Percentiles rank a stretch among this genome's conserved stretches.
These are phyloP conservation scores for Santalum album DNA, from an alignment of 164 flowering plant species.

Conservation along the genomic window DNA sequence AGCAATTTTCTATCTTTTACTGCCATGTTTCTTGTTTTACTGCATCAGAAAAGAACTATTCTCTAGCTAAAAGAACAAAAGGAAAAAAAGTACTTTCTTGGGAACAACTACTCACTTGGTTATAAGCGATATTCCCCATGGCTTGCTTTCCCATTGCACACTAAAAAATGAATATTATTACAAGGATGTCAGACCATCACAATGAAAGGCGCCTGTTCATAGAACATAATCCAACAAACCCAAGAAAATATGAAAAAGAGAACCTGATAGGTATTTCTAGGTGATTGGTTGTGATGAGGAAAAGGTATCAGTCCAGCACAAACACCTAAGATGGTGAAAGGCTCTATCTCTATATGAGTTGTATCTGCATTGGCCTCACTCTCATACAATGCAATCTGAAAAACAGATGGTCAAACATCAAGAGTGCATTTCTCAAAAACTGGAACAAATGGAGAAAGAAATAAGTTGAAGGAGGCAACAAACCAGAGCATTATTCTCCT, in stretches of 20 bases:
- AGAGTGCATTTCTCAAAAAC: neutral
- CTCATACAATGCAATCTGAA: constrained; percentile 85
- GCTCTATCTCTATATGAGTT: constrained; percentile 96
- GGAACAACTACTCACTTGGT: constrained; percentile 54
- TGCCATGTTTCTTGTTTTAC: too few relatives aligned
- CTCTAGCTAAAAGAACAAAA: too few relatives aligned
- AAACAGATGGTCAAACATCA: constrained; percentile 3
- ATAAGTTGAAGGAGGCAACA: constrained; percentile 14
- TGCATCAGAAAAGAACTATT: too few relatives aligned
- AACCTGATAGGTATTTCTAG: constrained; percentile 98
- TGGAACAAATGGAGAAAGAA: neutral
- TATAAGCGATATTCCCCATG: constrained; percentile 97
- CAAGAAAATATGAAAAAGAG: neutral
- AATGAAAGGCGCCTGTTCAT: neutral
- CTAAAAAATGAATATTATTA: constrained; percentile 27
- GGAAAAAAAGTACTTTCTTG: too few relatives aligned
- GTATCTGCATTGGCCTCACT: constrained; percentile 58
- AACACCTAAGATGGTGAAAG: constrained; percentile 90
- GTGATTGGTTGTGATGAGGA: constrained; percentile 99
- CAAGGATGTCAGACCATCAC: constrained; percentile 2
- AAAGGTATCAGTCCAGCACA: constrained; percentile 85
- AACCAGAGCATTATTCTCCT: constrained; percentile 96
- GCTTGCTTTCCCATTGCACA: constrained; percentile 99
- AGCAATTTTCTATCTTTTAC: too few relatives aligned
- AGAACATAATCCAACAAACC: neutral